Conservation (phyloP, 768 basidiomycete species). For the Trametes gibbosa region DNA sequence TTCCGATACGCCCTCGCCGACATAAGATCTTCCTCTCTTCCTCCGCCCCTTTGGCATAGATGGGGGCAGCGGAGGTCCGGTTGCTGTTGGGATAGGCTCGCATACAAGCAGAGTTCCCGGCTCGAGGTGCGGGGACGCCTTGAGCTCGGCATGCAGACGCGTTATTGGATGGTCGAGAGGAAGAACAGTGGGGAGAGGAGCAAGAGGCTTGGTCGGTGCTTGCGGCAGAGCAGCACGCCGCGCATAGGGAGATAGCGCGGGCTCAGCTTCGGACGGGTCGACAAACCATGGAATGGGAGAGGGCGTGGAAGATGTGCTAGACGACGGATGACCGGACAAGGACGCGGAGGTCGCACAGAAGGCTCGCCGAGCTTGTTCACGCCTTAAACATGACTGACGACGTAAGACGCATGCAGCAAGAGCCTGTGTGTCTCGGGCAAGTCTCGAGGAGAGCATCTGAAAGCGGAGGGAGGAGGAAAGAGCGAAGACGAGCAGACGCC, state of each 20-base stretch:
- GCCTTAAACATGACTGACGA: neutral
- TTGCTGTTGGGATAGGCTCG: constrained; percentile 45
- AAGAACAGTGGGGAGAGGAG: constrained; percentile 49
- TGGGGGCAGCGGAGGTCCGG: constrained; percentile 61
- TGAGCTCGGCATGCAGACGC: constrained; percentile 52
- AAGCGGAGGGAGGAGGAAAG: neutral
- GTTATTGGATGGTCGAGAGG: constrained; percentile 47
- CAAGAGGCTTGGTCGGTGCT: constrained; percentile 24
- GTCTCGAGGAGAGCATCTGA: constrained; percentile 1
- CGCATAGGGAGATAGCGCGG: neutral
- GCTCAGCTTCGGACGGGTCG: constrained; percentile 37
- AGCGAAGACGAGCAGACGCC: neutral
- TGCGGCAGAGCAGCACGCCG: constrained; percentile 21
- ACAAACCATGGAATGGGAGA: constrained; percentile 65
- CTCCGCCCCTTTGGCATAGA: constrained; percentile 59
- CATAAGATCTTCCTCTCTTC: constrained; percentile 63
- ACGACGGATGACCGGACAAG: constrained; percentile 2
- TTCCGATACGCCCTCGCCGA: constrained; percentile 53
- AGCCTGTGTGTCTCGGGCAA: neutral
- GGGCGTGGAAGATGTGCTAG: neutral
- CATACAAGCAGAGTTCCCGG: constrained; percentile 52
- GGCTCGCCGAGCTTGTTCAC: constrained; percentile 2
- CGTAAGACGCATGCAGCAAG: neutral
- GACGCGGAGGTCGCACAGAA: constrained; percentile 10
- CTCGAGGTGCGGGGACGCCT: constrained; percentile 68